A percentile compares a stretch with the other conserved stretches of the same genome.
phyloP scores from a whole-genome alignment of 768 basidiomycete genomes.

The Boletus barrowsii region DNA sequence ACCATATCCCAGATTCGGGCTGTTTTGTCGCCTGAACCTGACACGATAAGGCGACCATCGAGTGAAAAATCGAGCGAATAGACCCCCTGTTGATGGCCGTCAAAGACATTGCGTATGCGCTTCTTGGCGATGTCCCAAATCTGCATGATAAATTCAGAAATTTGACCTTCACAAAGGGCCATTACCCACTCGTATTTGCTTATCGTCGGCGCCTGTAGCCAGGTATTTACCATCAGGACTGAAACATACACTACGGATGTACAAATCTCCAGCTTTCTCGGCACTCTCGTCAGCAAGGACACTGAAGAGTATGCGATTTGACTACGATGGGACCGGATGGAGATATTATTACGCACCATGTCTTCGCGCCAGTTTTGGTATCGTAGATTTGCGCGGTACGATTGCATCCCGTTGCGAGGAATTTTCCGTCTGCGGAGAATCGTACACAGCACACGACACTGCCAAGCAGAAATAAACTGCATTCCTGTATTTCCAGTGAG shows the following conservation, averaged over 20 bases:
- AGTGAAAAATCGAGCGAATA: constrained; percentile 89
- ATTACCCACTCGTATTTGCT: constrained; percentile 74
- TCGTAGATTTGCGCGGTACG: constrained; percentile 94
- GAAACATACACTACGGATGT: constrained; percentile 85
- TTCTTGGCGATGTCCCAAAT: constrained; percentile 90
- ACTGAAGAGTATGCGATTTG: constrained; percentile 35
- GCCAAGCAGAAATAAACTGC: constrained; percentile 9
- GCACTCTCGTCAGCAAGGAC: constrained; percentile 76
- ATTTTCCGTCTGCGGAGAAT: constrained; percentile 92
- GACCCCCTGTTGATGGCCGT: constrained; percentile 90
- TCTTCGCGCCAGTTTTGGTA: constrained; percentile 79
- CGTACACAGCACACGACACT: constrained; percentile 88
- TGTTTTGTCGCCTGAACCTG: constrained; percentile 77
- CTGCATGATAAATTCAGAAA: constrained; percentile 36
- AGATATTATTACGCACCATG: constrained; percentile 54
- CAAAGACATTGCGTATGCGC: constrained; percentile 74
- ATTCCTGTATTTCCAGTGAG: background rate
- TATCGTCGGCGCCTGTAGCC: constrained; percentile 87
- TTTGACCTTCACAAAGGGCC: background rate
- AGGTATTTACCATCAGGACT: constrained; percentile 68
- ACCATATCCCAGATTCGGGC: constrained; percentile 71
- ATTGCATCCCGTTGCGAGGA: constrained; percentile 94
- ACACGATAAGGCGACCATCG: constrained; percentile 85
- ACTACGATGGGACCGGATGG: constrained; percentile 4
- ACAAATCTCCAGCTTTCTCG: constrained; percentile 74